Base-by-base conservation (phyloP, 2,329 filamentous ascomycete species). In the Corynespora cassiicola region DNA sequence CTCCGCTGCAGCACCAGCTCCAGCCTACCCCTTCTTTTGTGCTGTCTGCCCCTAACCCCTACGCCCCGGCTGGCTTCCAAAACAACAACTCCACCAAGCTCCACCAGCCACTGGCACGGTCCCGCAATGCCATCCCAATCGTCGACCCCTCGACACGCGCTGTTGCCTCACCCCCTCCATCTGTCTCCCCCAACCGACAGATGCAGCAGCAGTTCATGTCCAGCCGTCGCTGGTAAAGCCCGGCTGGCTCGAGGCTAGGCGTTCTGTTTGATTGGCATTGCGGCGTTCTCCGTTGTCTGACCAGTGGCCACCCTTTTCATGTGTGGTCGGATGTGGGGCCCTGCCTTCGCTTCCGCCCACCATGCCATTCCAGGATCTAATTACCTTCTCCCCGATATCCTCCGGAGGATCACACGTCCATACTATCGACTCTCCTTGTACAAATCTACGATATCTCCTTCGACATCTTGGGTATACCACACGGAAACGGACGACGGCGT, bases 111-210 rank as follows among this genome's bases (percentile, higher is more conserved):
- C 80, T 91, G 47, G 89, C 91, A 47, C 88, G 94, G 56, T 84
- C 87, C 42, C 89, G 90, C 71, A 97, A 96, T 70, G 90, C 94
- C 63, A 97, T 97, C 55, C 92, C 92, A 43, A 99, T 99, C 68
- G 89, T 97, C 72, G 95, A 99, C 78, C 94, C 94, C 37, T 88
- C 82, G 56, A 96, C 92, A 40, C 90, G 94, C 63, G 84, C 90
- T 63, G 86, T 96, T 77, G 85, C 90, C 39, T 95, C 90, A 75
- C 92, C 92, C 54, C 90, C 92, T 17, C 86, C 86, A 47, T 84
- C 80, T 51, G 79, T 85, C 62, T 84, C 82, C 39, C 82, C 83
- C 43, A 79, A 75, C 65, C 77, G 82, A 54, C 82, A 84, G 74
- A 76, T 79, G 65, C 73, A 76, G 65, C 76, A 79, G 59, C 73